Conservation (phyloP, 2,329 filamentous ascomycete species). For the Xylaria sp. region DNA sequence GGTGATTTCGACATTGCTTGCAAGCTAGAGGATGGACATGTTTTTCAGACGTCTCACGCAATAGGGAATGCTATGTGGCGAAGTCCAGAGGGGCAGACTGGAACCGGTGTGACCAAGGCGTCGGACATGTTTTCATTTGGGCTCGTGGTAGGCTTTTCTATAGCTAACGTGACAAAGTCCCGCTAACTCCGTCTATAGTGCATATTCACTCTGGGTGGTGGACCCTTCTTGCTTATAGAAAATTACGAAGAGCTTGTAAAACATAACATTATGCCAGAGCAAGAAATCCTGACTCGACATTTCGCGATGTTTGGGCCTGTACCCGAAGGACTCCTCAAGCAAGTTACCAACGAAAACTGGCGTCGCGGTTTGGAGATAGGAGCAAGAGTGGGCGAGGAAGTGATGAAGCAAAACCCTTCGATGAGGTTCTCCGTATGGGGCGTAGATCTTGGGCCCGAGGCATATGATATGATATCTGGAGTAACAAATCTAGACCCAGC, state of each 20-base stretch:
- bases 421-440: conserved; percentile 15
- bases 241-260: conserved; percentile 34
- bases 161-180: conserved; percentile 27
- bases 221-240: conserved; percentile 28
- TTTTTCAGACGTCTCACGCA: conserved; percentile 43
- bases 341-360: conserved; percentile 44
- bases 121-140: conserved; percentile 53
- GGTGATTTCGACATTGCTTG: conserved; percentile 52
- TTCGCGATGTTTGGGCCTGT: conserved; percentile 51
- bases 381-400: conserved; percentile 5
- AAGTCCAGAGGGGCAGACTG: conserved; percentile 53
- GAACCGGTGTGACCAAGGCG: conserved; percentile 48
- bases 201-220: conserved; percentile 52
- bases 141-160: conserved; percentile 49
- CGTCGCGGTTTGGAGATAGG: conserved; percentile 19
- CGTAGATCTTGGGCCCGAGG: conserved; percentile 31
- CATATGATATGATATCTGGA: conserved; percentile 49
- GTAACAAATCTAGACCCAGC: conserved; percentile 50
- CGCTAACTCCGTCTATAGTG: conserved; percentile 47
- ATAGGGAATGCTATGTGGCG: conserved; percentile 54
- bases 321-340: conserved; percentile 47
- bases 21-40: conserved; percentile 45
- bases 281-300: conserved; percentile 49
- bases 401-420: conserved; percentile 7
- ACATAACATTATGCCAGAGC: conserved; percentile 39